A percentile compares a stretch with the other conserved stretches of the same genome.
Evolutionary conservation across 495 filamentous ascomycete genomes (phyloP).

Genomic region (Mytilinidion resinicola): DNA sequence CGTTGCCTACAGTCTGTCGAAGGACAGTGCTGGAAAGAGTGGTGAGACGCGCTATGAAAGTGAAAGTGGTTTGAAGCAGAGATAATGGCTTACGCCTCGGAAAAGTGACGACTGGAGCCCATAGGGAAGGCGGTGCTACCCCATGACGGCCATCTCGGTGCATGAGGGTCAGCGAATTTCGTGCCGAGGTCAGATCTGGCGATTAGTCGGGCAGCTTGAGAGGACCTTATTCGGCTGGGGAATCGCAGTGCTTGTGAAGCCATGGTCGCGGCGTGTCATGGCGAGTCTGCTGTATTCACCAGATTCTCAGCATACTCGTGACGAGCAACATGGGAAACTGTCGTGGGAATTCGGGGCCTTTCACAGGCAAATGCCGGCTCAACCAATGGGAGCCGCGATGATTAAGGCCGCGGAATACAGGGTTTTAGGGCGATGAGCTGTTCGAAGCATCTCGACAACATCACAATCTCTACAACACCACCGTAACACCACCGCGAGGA

Average conservation of each 20-base stretch:
- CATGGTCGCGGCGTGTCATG: no score
- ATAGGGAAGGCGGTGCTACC: neutral
- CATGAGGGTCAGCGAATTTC: neutral
- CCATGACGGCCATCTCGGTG: neutral
- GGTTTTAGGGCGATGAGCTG: no score
- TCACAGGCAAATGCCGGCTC: no score
- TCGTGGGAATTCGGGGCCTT: no score
- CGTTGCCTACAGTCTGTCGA: neutral
- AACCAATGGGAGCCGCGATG: no score
- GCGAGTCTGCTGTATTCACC: no score
- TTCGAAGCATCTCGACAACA: slow-evolving; percentile 5
- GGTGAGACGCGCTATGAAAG: neutral
- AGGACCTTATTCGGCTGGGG: no score
- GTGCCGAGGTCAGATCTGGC: slow-evolving; percentile 8
- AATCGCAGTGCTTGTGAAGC: no score
- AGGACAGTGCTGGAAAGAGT: neutral
- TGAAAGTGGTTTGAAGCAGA: neutral
- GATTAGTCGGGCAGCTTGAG: neutral
- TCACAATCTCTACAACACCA: slow-evolving; percentile 4
- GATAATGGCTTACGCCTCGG: neutral
- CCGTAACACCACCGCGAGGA: neutral
- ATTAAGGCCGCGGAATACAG: no score
- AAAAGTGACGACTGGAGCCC: slow-evolving; percentile 14
- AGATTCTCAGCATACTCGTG: no score
- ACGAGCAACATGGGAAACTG: no score